A percentile compares a stretch with the other conserved stretches of the same genome.
Evolutionary conservation across 1,284 basidiomycete genomes (phyloP).

Genomic region (Marasmius tenuissimus): DNA sequence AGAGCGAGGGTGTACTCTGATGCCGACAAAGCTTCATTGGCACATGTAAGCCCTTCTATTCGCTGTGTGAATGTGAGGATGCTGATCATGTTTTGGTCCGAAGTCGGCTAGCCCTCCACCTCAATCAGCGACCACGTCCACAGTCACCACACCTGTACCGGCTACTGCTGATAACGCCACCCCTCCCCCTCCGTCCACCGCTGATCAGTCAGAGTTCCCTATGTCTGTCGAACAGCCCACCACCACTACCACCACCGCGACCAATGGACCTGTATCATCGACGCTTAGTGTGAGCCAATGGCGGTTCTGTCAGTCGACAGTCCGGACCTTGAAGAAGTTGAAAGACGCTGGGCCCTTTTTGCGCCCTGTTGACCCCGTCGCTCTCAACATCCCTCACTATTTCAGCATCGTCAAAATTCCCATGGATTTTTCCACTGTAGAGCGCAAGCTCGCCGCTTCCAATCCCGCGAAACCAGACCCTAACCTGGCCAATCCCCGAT

Average conservation of each 20-base stretch:
- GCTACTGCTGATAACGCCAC: conserved; percentile 24
- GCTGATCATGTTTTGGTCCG: conserved; percentile 48
- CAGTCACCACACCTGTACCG: conserved; percentile 36
- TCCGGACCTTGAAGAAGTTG: conserved; percentile 85
- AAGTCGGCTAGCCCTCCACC: conserved; percentile 74
- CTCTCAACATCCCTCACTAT: conserved; percentile 92
- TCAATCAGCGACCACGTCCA: conserved; percentile 37
- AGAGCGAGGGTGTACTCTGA: conserved; percentile 48
- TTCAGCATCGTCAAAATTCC: conserved; percentile 84
- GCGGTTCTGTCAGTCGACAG: conserved; percentile 78
- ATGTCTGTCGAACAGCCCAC: neutral
- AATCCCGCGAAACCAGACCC: conserved; percentile 77
- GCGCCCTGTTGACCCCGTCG: conserved; percentile 88
- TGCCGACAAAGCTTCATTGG: conserved; percentile 51
- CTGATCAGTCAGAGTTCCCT: conserved; percentile 1
- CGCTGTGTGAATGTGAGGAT: conserved; percentile 50
- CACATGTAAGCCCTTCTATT: conserved; percentile 59
- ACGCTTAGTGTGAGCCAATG: conserved; percentile 68
- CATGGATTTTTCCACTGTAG: conserved; percentile 96
- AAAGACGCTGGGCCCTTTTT: conserved; percentile 86
- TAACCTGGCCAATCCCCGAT: conserved; percentile 71
- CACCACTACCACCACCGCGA: conserved; percentile 14
- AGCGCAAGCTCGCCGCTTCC: conserved; percentile 80
- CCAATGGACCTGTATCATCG: conserved; percentile 28
- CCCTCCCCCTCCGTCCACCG: conserved; percentile 20